Base-by-base conservation (phyloP, 202 grass and related monocot genomes). In the Panicum virgatum region DNA sequence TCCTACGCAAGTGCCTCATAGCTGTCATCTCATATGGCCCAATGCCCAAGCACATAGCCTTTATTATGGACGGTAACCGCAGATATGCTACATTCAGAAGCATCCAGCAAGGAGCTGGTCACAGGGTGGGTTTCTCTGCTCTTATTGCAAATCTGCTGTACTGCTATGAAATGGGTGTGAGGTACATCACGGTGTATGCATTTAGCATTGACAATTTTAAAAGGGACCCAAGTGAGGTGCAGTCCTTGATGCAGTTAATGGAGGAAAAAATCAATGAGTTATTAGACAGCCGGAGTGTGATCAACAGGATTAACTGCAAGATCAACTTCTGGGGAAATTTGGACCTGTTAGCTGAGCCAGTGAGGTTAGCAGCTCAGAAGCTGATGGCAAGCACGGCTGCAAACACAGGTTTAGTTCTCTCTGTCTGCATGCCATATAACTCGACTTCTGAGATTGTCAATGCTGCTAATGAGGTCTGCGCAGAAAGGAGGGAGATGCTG, bases 171-270 rank as follows among this genome's bases (percentile, higher is more conserved):
- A 90, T 97, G 91, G 94, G 85, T 1, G 87, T 94, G 45, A 94
- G 85, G 56, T 92, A 86, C 75, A 83, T 94, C 0, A 94, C 89
- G 0, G 87, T 97, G 1, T 97, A 97, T 5, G 91, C 94, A 61
- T 97, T 97, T 38, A 92, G 94, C 69, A 97, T 90, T 36, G 94
- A 97, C 54, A 97, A 97, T 59, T 97, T 97, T 30, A 97, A 92
- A 22, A 73, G 94, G 9, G 83, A 86, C 13, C 89, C 94, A 12
- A 73, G 32, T 25, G 94, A 94, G 46, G 91, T 94, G n/a, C 73
- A 82, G 14, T 48, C 80, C 19, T 86, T 97, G 75, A 94, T 94
- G 94, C 76, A 94, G 76, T 69, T 94, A n/a, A 92, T 97, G 87
- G 88, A 88, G 72, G 85, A 92, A 63, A 97, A 97, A 58, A 90